phyloP scores from a whole-genome alignment of 2,329 filamentous ascomycete species.

The Sporothrix protearum region DNA sequence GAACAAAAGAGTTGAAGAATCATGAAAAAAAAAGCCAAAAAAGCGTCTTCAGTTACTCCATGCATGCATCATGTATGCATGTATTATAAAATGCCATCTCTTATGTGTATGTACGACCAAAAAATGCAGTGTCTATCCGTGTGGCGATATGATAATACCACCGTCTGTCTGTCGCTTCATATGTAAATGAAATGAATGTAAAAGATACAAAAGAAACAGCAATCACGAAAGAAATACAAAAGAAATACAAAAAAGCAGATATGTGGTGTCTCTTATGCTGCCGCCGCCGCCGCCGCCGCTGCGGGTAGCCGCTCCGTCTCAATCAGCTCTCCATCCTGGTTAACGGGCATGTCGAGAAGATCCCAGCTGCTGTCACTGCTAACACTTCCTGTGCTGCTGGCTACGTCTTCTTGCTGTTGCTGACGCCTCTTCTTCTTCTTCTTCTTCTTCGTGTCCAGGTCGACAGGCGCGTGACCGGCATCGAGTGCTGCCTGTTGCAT shows the following conservation, averaged over 20 bases:
- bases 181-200: neutral
- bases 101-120: neutral
- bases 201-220: neutral
- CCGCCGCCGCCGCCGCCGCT: neutral
- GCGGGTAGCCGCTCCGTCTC: neutral
- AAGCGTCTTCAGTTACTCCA: neutral
- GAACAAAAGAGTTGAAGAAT: neutral
- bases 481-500: conserved; percentile 35
- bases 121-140: neutral
- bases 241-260: neutral
- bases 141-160: neutral
- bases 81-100: neutral
- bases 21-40: neutral
- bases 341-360: conserved; percentile 3
- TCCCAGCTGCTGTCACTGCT: conserved; percentile 17
- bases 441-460: conserved; percentile 25
- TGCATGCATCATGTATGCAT: neutral
- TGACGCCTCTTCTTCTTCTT: neutral
- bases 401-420: neutral
- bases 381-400: neutral
- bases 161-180: neutral
- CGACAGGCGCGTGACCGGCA: conserved; percentile 28
- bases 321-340: conserved; percentile 6
- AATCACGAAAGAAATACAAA: neutral
- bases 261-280: no score